Percentiles rank a stretch among this genome's conserved stretches.
These are phyloP conservation scores for Penicillium nucicola DNA, from an alignment of 495 filamentous ascomycete genomes.

Conservation along the genomic window DNA sequence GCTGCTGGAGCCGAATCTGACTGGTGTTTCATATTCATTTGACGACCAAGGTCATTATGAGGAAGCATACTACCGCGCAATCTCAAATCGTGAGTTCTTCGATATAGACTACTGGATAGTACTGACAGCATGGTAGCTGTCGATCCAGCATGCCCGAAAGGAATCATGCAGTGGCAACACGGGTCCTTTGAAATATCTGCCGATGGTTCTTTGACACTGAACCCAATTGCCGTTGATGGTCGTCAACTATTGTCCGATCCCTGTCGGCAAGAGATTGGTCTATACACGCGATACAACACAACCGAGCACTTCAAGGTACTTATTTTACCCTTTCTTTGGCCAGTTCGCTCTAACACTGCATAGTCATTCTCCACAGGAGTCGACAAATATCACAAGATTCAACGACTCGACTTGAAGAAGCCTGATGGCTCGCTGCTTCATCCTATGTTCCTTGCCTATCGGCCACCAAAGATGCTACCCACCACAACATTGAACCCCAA, in stretches of 20 bases:
- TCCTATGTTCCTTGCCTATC: constrained; percentile 69
- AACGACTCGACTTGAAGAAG: constrained; percentile 62
- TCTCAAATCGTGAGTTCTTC: constrained; percentile 64
- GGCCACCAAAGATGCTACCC: constrained; percentile 72
- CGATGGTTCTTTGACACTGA: constrained; percentile 59
- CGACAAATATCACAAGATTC: constrained; percentile 61
- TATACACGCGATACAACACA: constrained; percentile 69
- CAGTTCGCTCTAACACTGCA: constrained; percentile 12
- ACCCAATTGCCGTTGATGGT: constrained; percentile 66
- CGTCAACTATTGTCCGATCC: constrained; percentile 69
- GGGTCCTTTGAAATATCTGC: constrained; percentile 54
- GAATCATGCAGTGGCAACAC: constrained; percentile 78
- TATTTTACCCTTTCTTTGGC: background rate
- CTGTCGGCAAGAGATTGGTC: constrained; percentile 48
- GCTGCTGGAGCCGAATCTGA: constrained; percentile 65
- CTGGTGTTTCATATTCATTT: constrained; percentile 83
- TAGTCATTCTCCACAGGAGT: constrained; percentile 60
- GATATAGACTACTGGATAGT: constrained; percentile 4
- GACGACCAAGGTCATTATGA: constrained; percentile 70
- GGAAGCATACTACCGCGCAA: constrained; percentile 68
- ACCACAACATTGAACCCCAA: constrained; percentile 65
- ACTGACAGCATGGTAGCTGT: constrained; percentile 42
- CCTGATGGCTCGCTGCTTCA: constrained; percentile 67
- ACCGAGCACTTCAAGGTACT: constrained; percentile 63
- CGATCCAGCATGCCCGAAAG: constrained; percentile 61